A percentile compares a stretch with the other conserved stretches of the same genome.
These are phyloP conservation scores for Testicularia cyperi DNA, from an alignment of 1,284 basidiomycete genomes.

Conservation along the genomic window DNA sequence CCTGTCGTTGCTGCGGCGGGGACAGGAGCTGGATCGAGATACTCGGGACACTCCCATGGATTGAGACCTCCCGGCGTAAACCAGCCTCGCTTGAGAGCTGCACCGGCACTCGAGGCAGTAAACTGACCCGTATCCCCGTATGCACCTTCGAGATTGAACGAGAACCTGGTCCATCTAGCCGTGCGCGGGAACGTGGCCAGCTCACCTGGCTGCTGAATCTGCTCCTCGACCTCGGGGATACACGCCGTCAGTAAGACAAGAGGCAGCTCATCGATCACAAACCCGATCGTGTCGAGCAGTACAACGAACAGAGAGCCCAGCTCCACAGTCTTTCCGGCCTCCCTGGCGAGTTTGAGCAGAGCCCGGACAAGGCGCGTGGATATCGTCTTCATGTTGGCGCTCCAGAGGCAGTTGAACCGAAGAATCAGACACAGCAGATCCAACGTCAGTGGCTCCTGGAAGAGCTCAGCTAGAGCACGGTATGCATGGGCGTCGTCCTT, in stretches of 20 bases:
- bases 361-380: slow-evolving; percentile 13
- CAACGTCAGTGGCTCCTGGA: slow-evolving; percentile 4
- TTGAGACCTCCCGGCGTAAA: slow-evolving; percentile 18
- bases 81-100: slow-evolving; percentile 21
- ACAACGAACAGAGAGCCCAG: slow-evolving; percentile 5
- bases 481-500: background rate
- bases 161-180: slow-evolving; percentile 10
- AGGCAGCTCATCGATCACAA: slow-evolving; percentile 38
- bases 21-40: slow-evolving; percentile 17
- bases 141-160: slow-evolving; percentile 11
- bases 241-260: slow-evolving; percentile 3
- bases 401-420: slow-evolving; percentile 33
- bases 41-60: slow-evolving; percentile 38
- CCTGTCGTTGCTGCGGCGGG: too few species aligned
- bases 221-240: slow-evolving; percentile 12
- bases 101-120: slow-evolving; percentile 11
- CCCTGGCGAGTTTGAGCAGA: slow-evolving; percentile 10
- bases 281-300: slow-evolving; percentile 23
- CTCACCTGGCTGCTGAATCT: slow-evolving; percentile 6
- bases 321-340: slow-evolving; percentile 5
- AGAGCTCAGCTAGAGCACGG: background rate
- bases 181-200: slow-evolving; percentile 9
- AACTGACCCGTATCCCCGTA: slow-evolving; percentile 4
- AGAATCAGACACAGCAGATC: slow-evolving; percentile 22
- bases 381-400: slow-evolving; percentile 6